These are phyloP conservation scores for Arthrobotrys sinensis DNA, from an alignment of 2,329 filamentous ascomycete species.

Conservation along the genomic window DNA sequence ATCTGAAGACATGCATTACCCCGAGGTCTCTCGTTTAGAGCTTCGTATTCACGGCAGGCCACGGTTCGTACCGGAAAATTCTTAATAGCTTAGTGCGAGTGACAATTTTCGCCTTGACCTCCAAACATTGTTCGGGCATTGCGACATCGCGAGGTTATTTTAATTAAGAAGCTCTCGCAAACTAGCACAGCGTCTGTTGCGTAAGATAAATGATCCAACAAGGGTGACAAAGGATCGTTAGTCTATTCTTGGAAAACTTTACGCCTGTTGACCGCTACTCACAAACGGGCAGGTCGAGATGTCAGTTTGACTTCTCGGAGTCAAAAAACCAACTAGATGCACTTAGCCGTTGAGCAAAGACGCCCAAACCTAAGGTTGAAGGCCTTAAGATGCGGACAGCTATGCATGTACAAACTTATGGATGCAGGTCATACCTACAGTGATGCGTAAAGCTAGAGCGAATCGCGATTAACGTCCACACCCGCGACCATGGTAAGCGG, in stretches of 20 bases:
- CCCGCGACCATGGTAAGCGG: conserved; percentile 33
- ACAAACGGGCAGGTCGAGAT: conserved; percentile 38
- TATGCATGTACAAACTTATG: conserved; percentile 14
- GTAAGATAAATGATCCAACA: background rate
- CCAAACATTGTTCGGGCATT: background rate
- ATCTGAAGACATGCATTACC: background rate
- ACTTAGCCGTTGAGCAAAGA: background rate
- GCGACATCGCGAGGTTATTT: conserved; percentile 2
- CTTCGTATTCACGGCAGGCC: conserved; percentile 29
- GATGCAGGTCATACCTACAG: conserved; percentile 22
- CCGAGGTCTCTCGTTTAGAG: conserved; percentile 2
- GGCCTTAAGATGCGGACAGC: conserved; percentile 10
- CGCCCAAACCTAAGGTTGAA: background rate
- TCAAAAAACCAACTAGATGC: conserved; percentile 10
- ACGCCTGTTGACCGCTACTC: background rate
- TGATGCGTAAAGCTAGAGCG: background rate
- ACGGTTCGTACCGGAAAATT: conserved; percentile 46
- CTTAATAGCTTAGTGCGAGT: conserved; percentile 12
- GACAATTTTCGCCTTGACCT: background rate
- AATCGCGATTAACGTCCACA: conserved; percentile 21
- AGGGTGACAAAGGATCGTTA: background rate
- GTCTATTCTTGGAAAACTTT: background rate
- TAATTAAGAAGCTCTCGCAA: background rate
- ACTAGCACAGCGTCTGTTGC: background rate
- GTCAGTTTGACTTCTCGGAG: conserved; percentile 32